A percentile compares a stretch with the other conserved stretches of the same genome.
phyloP scores from a whole-genome alignment of 2,329 filamentous ascomycete species.

The Sordariomycetes sp. region DNA sequence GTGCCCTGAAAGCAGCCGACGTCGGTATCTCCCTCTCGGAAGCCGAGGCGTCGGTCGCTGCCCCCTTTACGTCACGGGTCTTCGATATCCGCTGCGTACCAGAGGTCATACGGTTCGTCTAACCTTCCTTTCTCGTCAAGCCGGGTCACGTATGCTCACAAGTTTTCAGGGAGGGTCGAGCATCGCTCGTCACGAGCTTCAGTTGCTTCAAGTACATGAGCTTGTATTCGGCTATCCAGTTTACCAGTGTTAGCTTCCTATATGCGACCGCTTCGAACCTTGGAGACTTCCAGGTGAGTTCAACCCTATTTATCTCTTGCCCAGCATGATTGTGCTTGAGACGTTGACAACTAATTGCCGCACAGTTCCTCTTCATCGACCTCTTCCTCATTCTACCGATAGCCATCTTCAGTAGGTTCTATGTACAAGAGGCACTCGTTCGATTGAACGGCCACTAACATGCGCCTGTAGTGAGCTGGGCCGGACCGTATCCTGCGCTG shows the following conservation, averaged over 20 bases:
- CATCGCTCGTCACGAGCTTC: constrained; percentile 94
- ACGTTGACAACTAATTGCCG: background rate
- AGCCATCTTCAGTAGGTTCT: constrained; percentile 70
- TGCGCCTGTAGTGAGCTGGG: constrained; percentile 74
- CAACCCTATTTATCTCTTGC: background rate
- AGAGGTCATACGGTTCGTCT: constrained; percentile 67
- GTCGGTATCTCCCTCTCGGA: constrained; percentile 96
- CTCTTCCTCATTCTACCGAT: constrained; percentile 87
- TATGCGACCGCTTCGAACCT: constrained; percentile 91
- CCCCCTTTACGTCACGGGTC: constrained; percentile 87
- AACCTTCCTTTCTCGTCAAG: background rate
- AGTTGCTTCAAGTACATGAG: constrained; percentile 99
- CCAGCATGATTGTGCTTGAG: too few species aligned
- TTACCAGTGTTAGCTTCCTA: constrained; percentile 91
- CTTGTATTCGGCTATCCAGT: constrained; percentile 97
- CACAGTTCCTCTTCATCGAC: constrained; percentile 84
- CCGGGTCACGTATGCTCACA: background rate
- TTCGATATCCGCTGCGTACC: constrained; percentile 97
- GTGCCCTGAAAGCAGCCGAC: constrained; percentile 91
- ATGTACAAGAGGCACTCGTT: background rate
- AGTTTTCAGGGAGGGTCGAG: constrained; percentile 66
- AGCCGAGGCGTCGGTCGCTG: constrained; percentile 95
- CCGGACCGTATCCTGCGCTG: constrained; percentile 67
- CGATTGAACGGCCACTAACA: background rate
- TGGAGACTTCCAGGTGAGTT: constrained; percentile 76